Base-by-base conservation (phyloP, 1,284 basidiomycete genomes). In the Melanopsichium pennsylvanicum region DNA sequence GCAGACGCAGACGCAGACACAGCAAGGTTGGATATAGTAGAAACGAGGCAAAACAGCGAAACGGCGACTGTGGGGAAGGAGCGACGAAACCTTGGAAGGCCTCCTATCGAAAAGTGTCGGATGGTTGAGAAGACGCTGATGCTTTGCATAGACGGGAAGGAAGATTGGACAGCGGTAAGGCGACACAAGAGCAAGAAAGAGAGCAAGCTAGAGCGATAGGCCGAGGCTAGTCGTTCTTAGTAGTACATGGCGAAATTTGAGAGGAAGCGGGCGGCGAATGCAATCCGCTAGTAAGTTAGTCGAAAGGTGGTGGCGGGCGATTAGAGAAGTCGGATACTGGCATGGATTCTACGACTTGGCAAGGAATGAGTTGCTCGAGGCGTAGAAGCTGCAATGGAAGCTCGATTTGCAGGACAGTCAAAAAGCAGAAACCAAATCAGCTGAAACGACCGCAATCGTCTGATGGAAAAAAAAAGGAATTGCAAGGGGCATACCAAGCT, bases 231-330 rank as follows among this genome's bases (percentile, higher is more conserved):
- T 7, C 19, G 39, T 18, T 19, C 18, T 16, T 27, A 27, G 16
- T 16, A 15, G 25, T 22, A 22, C 25, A 27, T 15, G 13, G 37
- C 21, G 31, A n/a, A 18, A 34, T 5, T n/a, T 1, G 18, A 39
- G 45, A 26, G 45, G 39, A 19, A 31, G n/a, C 9, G 40, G 21
- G 44, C 44, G 44, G 46, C 29, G 29, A 49, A 49, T 41, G 48
- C 21, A 37, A 36, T 33, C 33, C 12, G 18, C 33, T 19, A 27
- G 18, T n/a, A n/a, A n/a, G n/a, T n/a, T n/a, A n/a, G n/a, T n/a
- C n/a, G n/a, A n/a, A n/a, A n/a, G n/a, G n/a, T 41, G 13, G 39
- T 31, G 39, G 27, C 39, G 27, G n/a, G 39, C 26, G 39, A 18
- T 26, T 19, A 29, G n/a, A 18, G 10, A 41, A 39, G 27, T 26